Evolutionary conservation across 192 early-diverging fungal genomes (phyloP).

Genomic region (Mortierella hygrophila): DNA sequence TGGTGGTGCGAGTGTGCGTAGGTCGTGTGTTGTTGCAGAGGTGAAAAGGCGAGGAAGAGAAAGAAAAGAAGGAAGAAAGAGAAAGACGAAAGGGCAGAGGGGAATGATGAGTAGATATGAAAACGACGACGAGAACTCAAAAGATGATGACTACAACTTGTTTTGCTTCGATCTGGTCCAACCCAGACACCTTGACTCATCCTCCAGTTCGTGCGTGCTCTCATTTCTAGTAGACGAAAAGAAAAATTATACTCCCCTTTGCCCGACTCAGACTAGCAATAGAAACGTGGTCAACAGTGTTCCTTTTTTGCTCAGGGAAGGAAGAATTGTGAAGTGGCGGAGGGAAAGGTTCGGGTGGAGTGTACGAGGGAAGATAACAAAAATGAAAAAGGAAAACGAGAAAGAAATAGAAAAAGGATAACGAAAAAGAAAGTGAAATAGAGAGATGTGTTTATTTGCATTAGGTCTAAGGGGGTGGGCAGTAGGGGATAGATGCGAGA

Average conservation of each 20-base stretch:
- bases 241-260: background rate
- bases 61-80: background rate
- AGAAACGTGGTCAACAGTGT: background rate
- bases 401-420: background rate
- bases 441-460: slow-evolving; percentile 3
- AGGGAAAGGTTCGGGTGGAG: too few relatives aligned
- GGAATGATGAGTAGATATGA: background rate
- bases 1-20: background rate
- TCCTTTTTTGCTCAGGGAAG: background rate
- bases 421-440: too few relatives aligned
- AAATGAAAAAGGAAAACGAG: too few relatives aligned
- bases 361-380: background rate
- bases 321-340: background rate
- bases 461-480: slow-evolving; percentile 1
- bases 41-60: background rate
- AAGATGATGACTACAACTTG: background rate
- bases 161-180: background rate
- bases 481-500: background rate
- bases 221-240: background rate
- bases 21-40: background rate
- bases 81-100: background rate
- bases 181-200: background rate
- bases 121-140: background rate
- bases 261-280: background rate
- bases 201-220: background rate